Conservation (phyloP, 352 stramenopile genomes). For the Globisporangium polare region DNA sequence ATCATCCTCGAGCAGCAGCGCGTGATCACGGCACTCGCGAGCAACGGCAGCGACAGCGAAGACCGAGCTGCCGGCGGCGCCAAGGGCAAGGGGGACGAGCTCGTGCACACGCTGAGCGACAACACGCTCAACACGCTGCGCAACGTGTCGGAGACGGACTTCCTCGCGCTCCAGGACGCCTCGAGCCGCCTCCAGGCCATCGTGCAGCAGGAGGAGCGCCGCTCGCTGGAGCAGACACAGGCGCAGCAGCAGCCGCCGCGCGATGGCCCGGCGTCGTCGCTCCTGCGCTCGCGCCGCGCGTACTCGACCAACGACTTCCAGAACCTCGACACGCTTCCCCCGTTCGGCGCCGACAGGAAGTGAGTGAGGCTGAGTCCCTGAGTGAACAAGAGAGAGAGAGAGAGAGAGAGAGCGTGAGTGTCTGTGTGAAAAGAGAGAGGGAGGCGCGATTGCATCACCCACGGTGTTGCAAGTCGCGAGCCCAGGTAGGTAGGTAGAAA, state of each 20-base stretch:
- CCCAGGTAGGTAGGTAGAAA: background rate
- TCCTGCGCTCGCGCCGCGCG: conserved; percentile 49
- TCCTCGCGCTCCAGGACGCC: conserved; percentile 56
- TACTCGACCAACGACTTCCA: conserved; percentile 66
- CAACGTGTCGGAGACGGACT: conserved; percentile 70
- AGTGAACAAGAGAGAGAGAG: background rate
- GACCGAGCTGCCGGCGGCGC: conserved; percentile 19
- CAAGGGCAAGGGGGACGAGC: conserved; percentile 33
- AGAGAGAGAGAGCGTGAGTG: background rate
- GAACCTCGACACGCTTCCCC: conserved; percentile 7
- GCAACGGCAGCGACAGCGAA: conserved; percentile 54
- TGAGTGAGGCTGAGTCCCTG: background rate
- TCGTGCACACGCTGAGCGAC: conserved; percentile 66
- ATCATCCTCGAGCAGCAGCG: conserved; percentile 80
- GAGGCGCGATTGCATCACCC: background rate
- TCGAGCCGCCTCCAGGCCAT: conserved; percentile 61
- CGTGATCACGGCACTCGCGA: conserved; percentile 62
- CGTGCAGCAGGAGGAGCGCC: conserved; percentile 48
- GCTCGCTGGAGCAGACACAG: conserved; percentile 16
- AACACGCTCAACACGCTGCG: conserved; percentile 57
- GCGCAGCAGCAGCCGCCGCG: conserved; percentile 29
- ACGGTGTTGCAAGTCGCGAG: background rate
- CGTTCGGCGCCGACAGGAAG: conserved; percentile 12
- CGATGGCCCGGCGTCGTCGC: conserved; percentile 32
- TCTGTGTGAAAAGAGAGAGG: background rate